Conservation (phyloP, 345 rosid species). For the Bruguiera gymnorhiza region DNA sequence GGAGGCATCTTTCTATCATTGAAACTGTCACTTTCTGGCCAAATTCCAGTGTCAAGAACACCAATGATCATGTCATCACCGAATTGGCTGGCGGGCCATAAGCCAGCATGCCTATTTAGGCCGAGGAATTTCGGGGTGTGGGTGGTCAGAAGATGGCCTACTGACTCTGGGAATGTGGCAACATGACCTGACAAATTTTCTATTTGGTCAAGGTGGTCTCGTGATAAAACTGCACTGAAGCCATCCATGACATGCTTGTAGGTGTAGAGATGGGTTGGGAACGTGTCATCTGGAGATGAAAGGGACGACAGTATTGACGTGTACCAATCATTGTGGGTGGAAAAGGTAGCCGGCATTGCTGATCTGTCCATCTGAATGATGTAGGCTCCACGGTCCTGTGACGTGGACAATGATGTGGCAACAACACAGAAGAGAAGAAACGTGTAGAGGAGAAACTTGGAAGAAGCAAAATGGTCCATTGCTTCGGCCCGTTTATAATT, state of each 20-base stretch:
- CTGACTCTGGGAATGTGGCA: constrained; percentile 42
- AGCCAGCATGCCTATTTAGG: constrained; percentile 27
- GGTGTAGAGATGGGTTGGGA: constrained; percentile 44
- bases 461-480: constrained; percentile 7
- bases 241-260: constrained; percentile 45
- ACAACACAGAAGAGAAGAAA: constrained; percentile 13
- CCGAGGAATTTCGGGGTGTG: constrained; percentile 41
- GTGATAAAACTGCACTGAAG: constrained; percentile 41
- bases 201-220: constrained; percentile 35
- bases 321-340: constrained; percentile 44
- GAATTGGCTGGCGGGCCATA: constrained; percentile 43
- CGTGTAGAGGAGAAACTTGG: constrained; percentile 12
- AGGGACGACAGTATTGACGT: constrained; percentile 37
- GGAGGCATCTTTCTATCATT: constrained; percentile 39
- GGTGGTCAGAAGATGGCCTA: constrained; percentile 38
- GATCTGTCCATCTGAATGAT: constrained; percentile 46
- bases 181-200: constrained; percentile 31
- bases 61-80: constrained; percentile 44
- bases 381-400: constrained; percentile 22
- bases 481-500: constrained; percentile 8
- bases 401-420: constrained; percentile 3
- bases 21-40: constrained; percentile 54
- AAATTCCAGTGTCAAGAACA: constrained; percentile 44
- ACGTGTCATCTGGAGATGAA: constrained; percentile 22
- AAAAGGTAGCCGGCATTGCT: constrained; percentile 34